Evolutionary conservation across 306 rosid genomes (phyloP).

Genomic region (Echinosophora koreensis): DNA sequence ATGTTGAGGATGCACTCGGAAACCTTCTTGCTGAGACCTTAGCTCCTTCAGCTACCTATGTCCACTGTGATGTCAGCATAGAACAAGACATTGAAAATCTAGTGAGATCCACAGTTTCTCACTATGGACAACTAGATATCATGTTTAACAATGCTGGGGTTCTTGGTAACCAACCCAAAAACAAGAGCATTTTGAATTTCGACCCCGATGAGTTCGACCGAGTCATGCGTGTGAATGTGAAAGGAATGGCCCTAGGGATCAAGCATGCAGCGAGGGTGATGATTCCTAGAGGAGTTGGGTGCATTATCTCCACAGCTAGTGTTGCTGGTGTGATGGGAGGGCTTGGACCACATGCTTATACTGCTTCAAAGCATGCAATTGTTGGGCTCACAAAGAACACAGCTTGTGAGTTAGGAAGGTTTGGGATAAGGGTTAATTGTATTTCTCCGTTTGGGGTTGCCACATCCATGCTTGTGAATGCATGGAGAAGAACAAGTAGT

Average conservation of each 20-base stretch:
- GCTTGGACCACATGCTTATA: constrained; percentile 84
- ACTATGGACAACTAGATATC: constrained; percentile 73
- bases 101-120: constrained; percentile 53
- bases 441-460: constrained; percentile 94
- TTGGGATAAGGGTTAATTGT: constrained; percentile 79
- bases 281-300: constrained; percentile 66
- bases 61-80: constrained; percentile 71
- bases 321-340: constrained; percentile 82
- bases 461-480: constrained; percentile 80
- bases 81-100: constrained; percentile 68
- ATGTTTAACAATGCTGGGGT: constrained; percentile 87
- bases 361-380: constrained; percentile 88
- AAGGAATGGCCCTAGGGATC: constrained; percentile 76
- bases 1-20: constrained; percentile 67
- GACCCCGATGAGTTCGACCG: constrained; percentile 70
- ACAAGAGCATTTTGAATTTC: constrained; percentile 68
- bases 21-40: constrained; percentile 55
- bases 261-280: constrained; percentile 81
- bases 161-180: constrained; percentile 69
- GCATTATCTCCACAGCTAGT: constrained; percentile 75
- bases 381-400: constrained; percentile 84
- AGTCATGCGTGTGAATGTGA: constrained; percentile 83
- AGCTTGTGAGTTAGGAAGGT: constrained; percentile 74
- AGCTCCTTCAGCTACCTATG: constrained; percentile 56
- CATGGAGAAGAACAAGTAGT: constrained; percentile 54